Conservation (phyloP, 164 flowering plant genomes). For the Tetracentron sinense region DNA sequence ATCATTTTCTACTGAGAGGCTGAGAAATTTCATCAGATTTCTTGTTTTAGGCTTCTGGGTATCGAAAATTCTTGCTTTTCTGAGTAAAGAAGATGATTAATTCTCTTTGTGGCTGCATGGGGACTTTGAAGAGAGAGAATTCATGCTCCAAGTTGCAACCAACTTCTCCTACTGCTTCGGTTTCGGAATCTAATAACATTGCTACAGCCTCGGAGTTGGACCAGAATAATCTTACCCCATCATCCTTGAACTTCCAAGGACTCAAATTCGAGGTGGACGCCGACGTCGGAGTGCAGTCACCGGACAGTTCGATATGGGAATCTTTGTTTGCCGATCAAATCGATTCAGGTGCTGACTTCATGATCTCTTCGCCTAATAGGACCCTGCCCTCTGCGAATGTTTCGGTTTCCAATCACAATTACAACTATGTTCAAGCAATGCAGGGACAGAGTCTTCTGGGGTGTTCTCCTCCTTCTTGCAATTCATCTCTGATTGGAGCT, state of each 20-base stretch:
- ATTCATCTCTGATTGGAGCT: conserved; percentile 32
- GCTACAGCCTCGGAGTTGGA: conserved; percentile 26
- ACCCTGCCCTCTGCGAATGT: conserved; percentile 13
- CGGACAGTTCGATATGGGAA: conserved; percentile 57
- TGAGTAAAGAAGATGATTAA: conserved; percentile 33
- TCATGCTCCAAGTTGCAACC: conserved; percentile 26
- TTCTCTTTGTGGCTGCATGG: conserved; percentile 49
- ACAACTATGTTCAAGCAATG: conserved; percentile 27
- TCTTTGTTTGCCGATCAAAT: conserved; percentile 51
- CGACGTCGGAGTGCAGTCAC: conserved; percentile 50
- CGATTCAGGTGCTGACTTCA: conserved; percentile 44
- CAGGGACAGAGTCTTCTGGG: conserved; percentile 35
- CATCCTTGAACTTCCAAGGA: conserved; percentile 35
- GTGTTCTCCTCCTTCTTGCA: conserved; percentile 36
- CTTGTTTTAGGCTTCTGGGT: background rate
- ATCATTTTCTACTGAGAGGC: background rate
- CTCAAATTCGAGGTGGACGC: conserved; percentile 42
- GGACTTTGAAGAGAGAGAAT: conserved; percentile 33
- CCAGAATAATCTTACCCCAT: conserved; percentile 30
- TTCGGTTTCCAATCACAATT: conserved; percentile 18
- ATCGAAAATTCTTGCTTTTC: background rate
- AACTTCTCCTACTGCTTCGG: conserved; percentile 34
- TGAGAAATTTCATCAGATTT: background rate
- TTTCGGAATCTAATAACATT: conserved; percentile 30
- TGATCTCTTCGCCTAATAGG: conserved; percentile 59